Base-by-base conservation (phyloP, 2,329 filamentous ascomycete genomes). In the Colletotrichum musicola region DNA sequence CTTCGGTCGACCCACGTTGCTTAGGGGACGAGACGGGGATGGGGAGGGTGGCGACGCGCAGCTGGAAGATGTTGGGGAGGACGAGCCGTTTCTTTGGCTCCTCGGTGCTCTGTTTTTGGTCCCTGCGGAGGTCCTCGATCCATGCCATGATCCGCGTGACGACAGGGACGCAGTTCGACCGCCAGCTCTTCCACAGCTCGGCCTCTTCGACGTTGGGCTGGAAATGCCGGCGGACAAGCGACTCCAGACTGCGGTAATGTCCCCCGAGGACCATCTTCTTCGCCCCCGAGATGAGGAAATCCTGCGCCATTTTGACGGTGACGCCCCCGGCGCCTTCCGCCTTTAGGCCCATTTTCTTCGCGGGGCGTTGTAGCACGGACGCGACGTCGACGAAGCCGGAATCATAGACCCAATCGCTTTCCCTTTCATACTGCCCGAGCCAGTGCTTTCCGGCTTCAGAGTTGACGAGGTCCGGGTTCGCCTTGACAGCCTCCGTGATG, bases 401-500 rank as follows among this genome's bases (percentile, higher is more conserved):
- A 2, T 35, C 50, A 13, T 56, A 7, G 18, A 4, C 4, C 22
- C 22, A 22, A 22, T 22, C 22, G 22, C 22, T 22, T 22, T 22
- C 22, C 22, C 71, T 71, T 7, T 64, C 69, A 30, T 72, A 75
- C n/a, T 74, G 72, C 1, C 70, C 35, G 4, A 75, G 61, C 78
- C 78, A 80, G 50, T 80, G 77, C 49, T 71, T 72, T 1, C 76
- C 77, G 0, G 71, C 72, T 6, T 76, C 75, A 2, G 76, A 78
- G 7, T 68, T 70, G 13, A 71, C n/a, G 1, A 80, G 69, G 4
- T 74, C 67, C 0, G 58, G 50, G 35, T 76, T 67, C 9, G 60
- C 68, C 46, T 72, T 73, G 16, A 80, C 67, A 0, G 70, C 46
- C 4, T 72, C 35, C 2, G 73, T 78, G 47, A 78, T 71, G 4